Conservation (phyloP, 1,284 basidiomycete genomes). For the Entoloma clypeatum region DNA sequence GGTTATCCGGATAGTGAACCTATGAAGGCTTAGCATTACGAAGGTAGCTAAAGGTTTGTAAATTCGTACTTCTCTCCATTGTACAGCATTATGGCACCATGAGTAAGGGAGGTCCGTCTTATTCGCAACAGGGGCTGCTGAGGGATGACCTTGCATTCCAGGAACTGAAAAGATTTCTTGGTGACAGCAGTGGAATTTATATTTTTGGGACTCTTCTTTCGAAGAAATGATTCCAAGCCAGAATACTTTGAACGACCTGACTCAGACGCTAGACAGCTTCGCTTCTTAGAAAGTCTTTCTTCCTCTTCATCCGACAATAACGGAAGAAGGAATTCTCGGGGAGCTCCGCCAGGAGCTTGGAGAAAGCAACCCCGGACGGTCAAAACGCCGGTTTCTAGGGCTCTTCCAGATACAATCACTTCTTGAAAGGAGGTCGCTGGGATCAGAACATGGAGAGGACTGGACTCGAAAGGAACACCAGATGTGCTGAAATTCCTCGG, state of each 20-base stretch:
- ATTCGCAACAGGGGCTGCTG: constrained; percentile 86
- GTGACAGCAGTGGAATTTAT: constrained; percentile 23
- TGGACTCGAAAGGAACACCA: constrained; percentile 73
- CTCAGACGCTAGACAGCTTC: constrained; percentile 60
- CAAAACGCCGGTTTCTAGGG: constrained; percentile 65
- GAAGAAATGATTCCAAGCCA: constrained; percentile 65
- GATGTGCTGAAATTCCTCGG: constrained; percentile 55
- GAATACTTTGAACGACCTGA: constrained; percentile 64
- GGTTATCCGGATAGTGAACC: constrained; percentile 78
- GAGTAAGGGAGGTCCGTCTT: constrained; percentile 81
- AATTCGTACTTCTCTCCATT: constrained; percentile 80
- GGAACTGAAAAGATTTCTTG: constrained; percentile 41
- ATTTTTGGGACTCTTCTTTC: constrained; percentile 44
- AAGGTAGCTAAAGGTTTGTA: background rate
- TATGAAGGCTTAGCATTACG: constrained; percentile 30
- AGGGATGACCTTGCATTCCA: constrained; percentile 78
- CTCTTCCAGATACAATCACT: constrained; percentile 67
- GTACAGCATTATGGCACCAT: constrained; percentile 91
- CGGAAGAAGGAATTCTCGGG: constrained; percentile 75
- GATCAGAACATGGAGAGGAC: constrained; percentile 54
- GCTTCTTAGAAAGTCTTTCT: constrained; percentile 52
- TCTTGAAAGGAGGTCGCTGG: constrained; percentile 75
- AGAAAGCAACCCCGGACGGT: constrained; percentile 75
- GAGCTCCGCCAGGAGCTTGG: constrained; percentile 70
- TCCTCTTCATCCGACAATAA: constrained; percentile 72